Evolutionary conservation across 345 rosid genomes (phyloP).

Genomic region (Citropsis articulata): DNA sequence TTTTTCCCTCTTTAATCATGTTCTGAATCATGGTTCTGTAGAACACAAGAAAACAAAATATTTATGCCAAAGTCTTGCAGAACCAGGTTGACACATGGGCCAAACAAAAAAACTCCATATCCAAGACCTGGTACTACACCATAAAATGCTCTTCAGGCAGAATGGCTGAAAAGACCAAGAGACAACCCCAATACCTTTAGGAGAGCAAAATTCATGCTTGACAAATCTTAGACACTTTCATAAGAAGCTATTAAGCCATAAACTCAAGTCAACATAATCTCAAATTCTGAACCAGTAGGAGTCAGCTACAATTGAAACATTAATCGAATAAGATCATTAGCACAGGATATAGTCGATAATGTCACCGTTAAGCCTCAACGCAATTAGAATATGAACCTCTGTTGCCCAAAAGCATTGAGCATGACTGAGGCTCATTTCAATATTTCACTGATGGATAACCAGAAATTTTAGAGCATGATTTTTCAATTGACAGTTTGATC

Average conservation of each 20-base stretch:
- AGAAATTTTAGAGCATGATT: neutral
- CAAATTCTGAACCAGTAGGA: neutral
- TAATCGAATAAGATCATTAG: neutral
- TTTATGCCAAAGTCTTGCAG: neutral
- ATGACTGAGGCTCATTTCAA: neutral
- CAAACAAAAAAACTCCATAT: neutral
- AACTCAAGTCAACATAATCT: neutral
- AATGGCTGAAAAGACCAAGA: neutral
- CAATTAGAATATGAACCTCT: neutral
- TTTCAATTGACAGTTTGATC: neutral
- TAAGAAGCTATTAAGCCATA: neutral
- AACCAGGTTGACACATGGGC: neutral
- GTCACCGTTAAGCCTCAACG: neutral
- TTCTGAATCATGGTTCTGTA: slow-evolving; percentile 63
- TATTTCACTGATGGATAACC: neutral
- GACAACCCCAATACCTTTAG: neutral
- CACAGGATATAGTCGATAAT: neutral
- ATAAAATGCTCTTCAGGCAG: neutral
- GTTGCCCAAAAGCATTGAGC: neutral
- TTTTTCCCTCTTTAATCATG: slow-evolving; percentile 68
- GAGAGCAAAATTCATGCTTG: neutral
- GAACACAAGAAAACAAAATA: neutral
- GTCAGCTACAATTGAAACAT: neutral
- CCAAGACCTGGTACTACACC: neutral
- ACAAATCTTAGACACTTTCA: neutral